Evolutionary conservation across 2,329 filamentous ascomycete genomes (phyloP).

Genomic region (Beauveria medogensis): DNA sequence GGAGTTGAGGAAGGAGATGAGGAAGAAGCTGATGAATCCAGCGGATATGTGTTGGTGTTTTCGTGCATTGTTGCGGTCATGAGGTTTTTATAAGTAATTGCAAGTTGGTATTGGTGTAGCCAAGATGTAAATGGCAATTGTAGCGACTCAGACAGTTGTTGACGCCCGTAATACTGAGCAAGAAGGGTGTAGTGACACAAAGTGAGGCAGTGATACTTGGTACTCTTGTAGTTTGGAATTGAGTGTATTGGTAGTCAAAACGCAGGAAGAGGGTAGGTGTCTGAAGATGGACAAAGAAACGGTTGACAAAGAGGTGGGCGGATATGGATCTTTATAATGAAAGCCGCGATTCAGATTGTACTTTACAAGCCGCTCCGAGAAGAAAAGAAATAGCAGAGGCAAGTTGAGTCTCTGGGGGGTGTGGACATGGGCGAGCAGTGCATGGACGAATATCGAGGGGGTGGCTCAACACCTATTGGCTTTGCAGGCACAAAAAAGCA

Average conservation of each 20-base stretch:
- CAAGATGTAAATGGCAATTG: background rate
- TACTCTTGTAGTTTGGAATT: background rate
- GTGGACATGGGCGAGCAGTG: background rate
- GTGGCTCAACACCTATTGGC: slow-evolving; percentile 4
- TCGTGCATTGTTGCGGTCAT: background rate
- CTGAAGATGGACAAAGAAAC: background rate
- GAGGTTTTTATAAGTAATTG: background rate
- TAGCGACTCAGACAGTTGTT: background rate
- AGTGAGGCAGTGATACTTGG: background rate
- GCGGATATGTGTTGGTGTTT: slow-evolving; percentile 1
- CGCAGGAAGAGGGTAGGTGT: background rate
- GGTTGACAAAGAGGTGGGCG: background rate
- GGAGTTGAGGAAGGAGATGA: slow-evolving; percentile 7
- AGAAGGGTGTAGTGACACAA: background rate
- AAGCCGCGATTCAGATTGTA: slow-evolving; percentile 5
- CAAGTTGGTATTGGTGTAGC: background rate
- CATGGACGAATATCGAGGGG: background rate
- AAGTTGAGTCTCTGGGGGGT: background rate
- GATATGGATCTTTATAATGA: slow-evolving; percentile 7
- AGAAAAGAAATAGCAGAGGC: slow-evolving; percentile 1
- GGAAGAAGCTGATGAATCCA: background rate
- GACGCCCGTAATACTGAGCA: background rate
- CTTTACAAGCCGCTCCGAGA: background rate
- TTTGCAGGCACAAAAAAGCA: slow-evolving; percentile 7
- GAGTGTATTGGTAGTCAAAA: background rate